These are phyloP conservation scores for Aspergillus ochraceoroseus DNA, from an alignment of 2,329 filamentous ascomycete species.

Conservation along the genomic window DNA sequence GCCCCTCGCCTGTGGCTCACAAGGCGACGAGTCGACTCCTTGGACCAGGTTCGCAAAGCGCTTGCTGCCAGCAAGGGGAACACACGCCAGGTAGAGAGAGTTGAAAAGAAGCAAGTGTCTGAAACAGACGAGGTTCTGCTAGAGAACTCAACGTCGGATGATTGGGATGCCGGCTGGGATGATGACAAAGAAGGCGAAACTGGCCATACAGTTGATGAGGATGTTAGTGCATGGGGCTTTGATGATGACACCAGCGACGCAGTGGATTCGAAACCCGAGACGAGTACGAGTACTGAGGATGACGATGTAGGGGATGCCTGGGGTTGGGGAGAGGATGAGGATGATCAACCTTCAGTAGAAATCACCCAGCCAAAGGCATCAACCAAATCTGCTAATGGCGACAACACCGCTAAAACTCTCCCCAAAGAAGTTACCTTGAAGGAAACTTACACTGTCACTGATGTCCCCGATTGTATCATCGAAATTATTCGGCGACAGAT, in stretches of 20 bases:
- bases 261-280: slow-evolving; percentile 17
- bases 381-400: slow-evolving; percentile 24
- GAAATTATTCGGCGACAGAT: slow-evolving; percentile 41
- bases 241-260: slow-evolving; percentile 37
- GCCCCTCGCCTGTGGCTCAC: slow-evolving; percentile 80
- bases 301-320: slow-evolving; percentile 61
- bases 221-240: slow-evolving; percentile 50
- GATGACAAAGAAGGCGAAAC: slow-evolving; percentile 55
- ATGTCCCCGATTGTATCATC: slow-evolving; percentile 73
- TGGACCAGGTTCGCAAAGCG: slow-evolving; percentile 67
- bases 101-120: slow-evolving; percentile 77
- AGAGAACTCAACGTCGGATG: slow-evolving; percentile 51
- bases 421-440: slow-evolving; percentile 67
- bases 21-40: slow-evolving; percentile 72
- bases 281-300: slow-evolving; percentile 23
- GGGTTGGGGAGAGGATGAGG: slow-evolving; percentile 73
- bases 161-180: slow-evolving; percentile 78
- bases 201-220: slow-evolving; percentile 35
- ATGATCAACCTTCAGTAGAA: slow-evolving; percentile 27
- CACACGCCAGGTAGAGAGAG: slow-evolving; percentile 68
- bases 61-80: slow-evolving; percentile 63
- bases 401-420: slow-evolving; percentile 15
- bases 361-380: slow-evolving; percentile 17
- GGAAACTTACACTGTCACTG: slow-evolving; percentile 84
- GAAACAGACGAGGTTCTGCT: slow-evolving; percentile 62